Evolutionary conservation across 192 early-diverging fungal genomes (phyloP), one percentile per base, ranked within the genome.

Genomic region (Mortierella hygrophila): DNA sequence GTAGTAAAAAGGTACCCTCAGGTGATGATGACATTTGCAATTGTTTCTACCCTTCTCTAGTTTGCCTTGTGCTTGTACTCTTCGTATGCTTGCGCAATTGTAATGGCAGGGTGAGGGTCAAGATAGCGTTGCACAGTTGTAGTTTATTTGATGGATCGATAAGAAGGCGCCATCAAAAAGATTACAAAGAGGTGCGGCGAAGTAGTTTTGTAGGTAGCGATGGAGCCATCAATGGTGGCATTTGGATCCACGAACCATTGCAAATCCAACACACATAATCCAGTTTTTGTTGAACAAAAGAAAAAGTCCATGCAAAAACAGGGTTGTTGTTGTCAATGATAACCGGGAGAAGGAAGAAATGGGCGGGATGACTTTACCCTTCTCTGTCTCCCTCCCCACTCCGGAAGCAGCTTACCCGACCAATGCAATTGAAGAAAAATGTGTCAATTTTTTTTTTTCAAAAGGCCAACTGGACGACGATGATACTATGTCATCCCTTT

Each of bases 381-480:
- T 4, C 49, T 35, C 18, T 49, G 13, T 26, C 55, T 40, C 38
- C 38, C n/a, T 57, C 55, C n/a, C n/a, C 3, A n/a, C 29, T 15
- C 60, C 60, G 60, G 60, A 65, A 65, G 29, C 10, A 65, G 60
- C 60, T 65, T 65, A 65, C 60, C 60, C 60, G 60, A 65, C 60
- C 60, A 57, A 57, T 57, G 55, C n/a, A 26, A 57, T 57, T 57
- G 55, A 57, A 10, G 7, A 18, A 57, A 65, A 65, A 13, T 65
- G 26, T 49, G 49, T 52, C 49, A 52, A 52, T 52, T 52, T 52
- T 52, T 46, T 52, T 49, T 52, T 18, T 52, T 52, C 49, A 32
- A 15, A 10, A 16, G 26, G 60, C 26, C 60, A 65, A 65, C 60
- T 65, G 60, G 60, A 26, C 60, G 55, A 57, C 55, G 26, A 57